phyloP scores from a whole-genome alignment of 2,329 filamentous ascomycete species.

The Xylaria arbuscula region DNA sequence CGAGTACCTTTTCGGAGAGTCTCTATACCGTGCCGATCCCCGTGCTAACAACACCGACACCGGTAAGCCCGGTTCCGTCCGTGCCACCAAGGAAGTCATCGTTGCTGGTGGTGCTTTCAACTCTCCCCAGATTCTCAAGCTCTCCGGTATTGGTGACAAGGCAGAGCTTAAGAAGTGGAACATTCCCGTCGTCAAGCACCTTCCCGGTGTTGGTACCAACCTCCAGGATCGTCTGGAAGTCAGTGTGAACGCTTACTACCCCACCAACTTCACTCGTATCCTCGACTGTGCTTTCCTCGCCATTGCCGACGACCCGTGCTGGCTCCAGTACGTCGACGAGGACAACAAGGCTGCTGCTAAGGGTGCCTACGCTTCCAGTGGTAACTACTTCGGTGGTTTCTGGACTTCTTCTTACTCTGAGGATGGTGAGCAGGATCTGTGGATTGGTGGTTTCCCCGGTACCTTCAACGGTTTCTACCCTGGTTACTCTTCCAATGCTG shows the following conservation, averaged over 20 bases:
- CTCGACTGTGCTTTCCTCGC: conserved; percentile 37
- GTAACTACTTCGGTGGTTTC: conserved; percentile 49
- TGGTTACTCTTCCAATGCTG: conserved; percentile 49
- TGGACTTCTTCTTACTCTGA: conserved; percentile 41
- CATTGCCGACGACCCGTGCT: conserved; percentile 50
- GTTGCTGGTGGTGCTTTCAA: conserved; percentile 59
- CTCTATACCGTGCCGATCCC: conserved; percentile 35
- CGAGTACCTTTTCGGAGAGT: conserved; percentile 36
- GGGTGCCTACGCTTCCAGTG: conserved; percentile 51
- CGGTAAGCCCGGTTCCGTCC: conserved; percentile 31
- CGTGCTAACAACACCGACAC: conserved; percentile 18
- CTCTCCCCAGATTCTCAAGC: conserved; percentile 65
- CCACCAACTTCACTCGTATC: conserved; percentile 37
- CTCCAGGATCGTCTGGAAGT: conserved; percentile 64
- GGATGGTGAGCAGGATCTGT: conserved; percentile 49
- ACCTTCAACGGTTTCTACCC: conserved; percentile 56
- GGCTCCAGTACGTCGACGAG: conserved; percentile 40
- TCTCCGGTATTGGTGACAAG: conserved; percentile 63
- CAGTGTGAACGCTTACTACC: conserved; percentile 52
- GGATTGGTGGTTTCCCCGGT: conserved; percentile 54
- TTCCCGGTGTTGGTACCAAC: conserved; percentile 66
- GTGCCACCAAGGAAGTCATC: conserved; percentile 47
- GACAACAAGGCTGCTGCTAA: conserved; percentile 35
- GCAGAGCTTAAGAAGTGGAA: conserved; percentile 57
- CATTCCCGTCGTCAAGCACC: conserved; percentile 59